phyloP scores from a whole-genome alignment of 2,329 filamentous ascomycete genomes.

The Ascochyta pisi region DNA sequence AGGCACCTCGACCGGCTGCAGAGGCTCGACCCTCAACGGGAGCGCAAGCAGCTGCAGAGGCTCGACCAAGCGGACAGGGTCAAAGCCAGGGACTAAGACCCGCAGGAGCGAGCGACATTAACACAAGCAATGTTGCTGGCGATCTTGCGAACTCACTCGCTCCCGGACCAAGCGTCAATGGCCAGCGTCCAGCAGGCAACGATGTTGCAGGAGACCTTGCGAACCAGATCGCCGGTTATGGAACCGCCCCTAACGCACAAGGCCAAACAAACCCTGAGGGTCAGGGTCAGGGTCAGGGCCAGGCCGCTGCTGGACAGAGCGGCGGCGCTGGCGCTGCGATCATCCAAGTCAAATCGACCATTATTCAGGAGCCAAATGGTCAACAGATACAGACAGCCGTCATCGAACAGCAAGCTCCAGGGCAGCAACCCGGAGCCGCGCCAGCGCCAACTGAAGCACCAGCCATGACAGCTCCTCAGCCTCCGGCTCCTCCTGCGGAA shows the following conservation, averaged over 20 bases:
- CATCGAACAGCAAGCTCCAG: conserved; percentile 14
- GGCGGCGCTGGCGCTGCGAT: conserved; percentile 1
- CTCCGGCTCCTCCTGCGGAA: conserved; percentile 6
- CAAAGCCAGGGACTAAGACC: conserved; percentile 8
- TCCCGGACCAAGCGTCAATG: conserved; percentile 13
- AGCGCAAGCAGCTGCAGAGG: not conserved
- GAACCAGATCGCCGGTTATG: conserved; percentile 12
- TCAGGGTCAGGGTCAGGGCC: conserved; percentile 20
- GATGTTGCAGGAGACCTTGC: conserved; percentile 13
- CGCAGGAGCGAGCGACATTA: conserved; percentile 14
- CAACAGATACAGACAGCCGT: conserved; percentile 19
- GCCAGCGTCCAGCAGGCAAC: conserved; percentile 11
- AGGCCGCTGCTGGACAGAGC: conserved; percentile 11
- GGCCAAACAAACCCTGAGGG: conserved; percentile 13
- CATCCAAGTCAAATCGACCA: conserved; percentile 23
- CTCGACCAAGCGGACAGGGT: conserved; percentile 6
- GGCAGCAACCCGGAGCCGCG: conserved; percentile 13
- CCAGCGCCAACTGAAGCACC: conserved; percentile 10
- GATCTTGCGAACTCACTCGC: conserved; percentile 31
- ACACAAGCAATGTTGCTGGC: conserved; percentile 20
- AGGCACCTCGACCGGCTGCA: not conserved
- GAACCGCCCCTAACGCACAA: not conserved
- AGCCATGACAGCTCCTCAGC: conserved; percentile 3
- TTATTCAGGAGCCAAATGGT: conserved; percentile 17
- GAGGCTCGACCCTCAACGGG: not conserved